Evolutionary conservation across 495 filamentous ascomycete genomes (phyloP).

Genomic region (Penicillium bialowiezense): DNA sequence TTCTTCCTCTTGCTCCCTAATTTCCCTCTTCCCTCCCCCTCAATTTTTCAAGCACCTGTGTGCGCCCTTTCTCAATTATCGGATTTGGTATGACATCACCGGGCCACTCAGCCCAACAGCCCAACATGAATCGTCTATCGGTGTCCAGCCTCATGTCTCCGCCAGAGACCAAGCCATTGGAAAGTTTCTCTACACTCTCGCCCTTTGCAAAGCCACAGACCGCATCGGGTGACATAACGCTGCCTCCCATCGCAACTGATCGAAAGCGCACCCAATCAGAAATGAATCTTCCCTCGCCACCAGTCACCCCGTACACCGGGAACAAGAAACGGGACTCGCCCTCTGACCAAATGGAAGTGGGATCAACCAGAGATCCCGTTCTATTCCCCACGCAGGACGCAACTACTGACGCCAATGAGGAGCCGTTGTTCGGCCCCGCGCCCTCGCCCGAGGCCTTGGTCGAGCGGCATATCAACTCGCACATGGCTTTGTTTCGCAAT

Average conservation of each 20-base stretch:
- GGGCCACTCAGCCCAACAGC: slow-evolving; percentile 21
- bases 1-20: neutral
- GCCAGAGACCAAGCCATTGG: slow-evolving; percentile 61
- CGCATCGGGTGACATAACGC: slow-evolving; percentile 41
- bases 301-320: slow-evolving; percentile 64
- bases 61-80: neutral
- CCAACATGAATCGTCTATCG: slow-evolving; percentile 48
- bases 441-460: slow-evolving; percentile 53
- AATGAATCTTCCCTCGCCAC: slow-evolving; percentile 64
- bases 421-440: slow-evolving; percentile 54
- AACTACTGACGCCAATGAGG: slow-evolving; percentile 42
- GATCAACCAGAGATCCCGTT: slow-evolving; percentile 54
- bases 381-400: slow-evolving; percentile 55
- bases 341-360: slow-evolving; percentile 40
- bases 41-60: too few relatives aligned
- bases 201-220: slow-evolving; percentile 30
- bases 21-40: too few relatives aligned
- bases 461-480: slow-evolving; percentile 64
- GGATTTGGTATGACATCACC: slow-evolving; percentile 28
- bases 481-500: slow-evolving; percentile 53
- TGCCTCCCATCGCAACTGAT: slow-evolving; percentile 48
- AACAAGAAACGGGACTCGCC: slow-evolving; percentile 49
- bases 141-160: slow-evolving; percentile 72
- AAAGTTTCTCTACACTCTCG: slow-evolving; percentile 52
- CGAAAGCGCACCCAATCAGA: slow-evolving; percentile 47